Evolutionary conservation across 108 stramenopile genomes (phyloP).

Genomic region (Skeletonema tropicum): DNA sequence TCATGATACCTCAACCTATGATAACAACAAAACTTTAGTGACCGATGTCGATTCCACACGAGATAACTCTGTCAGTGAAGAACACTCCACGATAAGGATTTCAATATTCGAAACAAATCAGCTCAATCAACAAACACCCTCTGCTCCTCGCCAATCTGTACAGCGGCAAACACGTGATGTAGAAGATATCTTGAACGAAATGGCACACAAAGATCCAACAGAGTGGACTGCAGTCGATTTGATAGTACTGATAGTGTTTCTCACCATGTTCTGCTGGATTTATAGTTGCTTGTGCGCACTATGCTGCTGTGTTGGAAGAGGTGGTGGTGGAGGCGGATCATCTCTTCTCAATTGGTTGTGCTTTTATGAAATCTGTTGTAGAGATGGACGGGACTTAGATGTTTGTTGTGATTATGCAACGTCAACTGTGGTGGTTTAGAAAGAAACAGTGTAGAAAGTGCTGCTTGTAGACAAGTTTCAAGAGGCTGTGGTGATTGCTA

Average conservation of each 20-base stretch:
- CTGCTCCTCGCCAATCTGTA: too few species aligned
- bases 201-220: slow-evolving; percentile 36
- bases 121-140: slow-evolving; percentile 1
- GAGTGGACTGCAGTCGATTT: slow-evolving; percentile 39
- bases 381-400: slow-evolving; percentile 40
- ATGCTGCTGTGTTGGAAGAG: slow-evolving; percentile 37
- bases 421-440: background rate
- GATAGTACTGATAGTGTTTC: slow-evolving; percentile 35
- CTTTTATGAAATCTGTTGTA: slow-evolving; percentile 41
- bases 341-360: slow-evolving; percentile 35
- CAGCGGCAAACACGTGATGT: slow-evolving; percentile 35
- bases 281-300: slow-evolving; percentile 27
- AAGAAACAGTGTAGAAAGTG: background rate
- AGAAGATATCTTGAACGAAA: slow-evolving; percentile 44
- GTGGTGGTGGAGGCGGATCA: slow-evolving; percentile 22
- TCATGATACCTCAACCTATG: background rate
- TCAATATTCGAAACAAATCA: too few species aligned
- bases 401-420: slow-evolving; percentile 37
- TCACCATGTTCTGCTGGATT: slow-evolving; percentile 36
- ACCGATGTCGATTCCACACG: too few species aligned
- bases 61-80: too few species aligned
- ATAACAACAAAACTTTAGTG: too few species aligned
- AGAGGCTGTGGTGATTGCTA: background rate
- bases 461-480: background rate
- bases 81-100: too few species aligned